Evolutionary conservation across 441 rosid genomes (phyloP).

Genomic region (Pelargonium cotyledonis): DNA sequence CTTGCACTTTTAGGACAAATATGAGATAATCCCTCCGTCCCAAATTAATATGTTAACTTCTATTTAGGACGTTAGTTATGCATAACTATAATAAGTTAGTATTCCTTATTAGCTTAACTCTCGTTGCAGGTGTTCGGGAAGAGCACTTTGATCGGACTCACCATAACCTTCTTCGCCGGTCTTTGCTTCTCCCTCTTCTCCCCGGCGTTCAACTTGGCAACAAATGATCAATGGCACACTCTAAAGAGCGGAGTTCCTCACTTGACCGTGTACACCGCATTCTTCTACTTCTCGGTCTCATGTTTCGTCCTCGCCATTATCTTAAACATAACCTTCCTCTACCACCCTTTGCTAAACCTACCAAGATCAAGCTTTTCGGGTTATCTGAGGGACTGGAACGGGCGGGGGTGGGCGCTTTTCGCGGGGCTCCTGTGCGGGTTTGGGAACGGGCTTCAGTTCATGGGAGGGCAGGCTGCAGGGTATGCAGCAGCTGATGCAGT

Average conservation of each 20-base stretch:
- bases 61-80: too few relatives aligned
- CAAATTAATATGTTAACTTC: too few relatives aligned
- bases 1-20: too few relatives aligned
- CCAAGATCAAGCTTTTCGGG: slow-evolving; percentile 63
- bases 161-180: slow-evolving; percentile 70
- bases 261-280: slow-evolving; percentile 69
- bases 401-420: slow-evolving; percentile 78
- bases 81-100: too few relatives aligned
- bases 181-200: slow-evolving; percentile 85
- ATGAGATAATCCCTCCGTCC: too few relatives aligned
- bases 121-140: slow-evolving; percentile 68
- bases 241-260: slow-evolving; percentile 68
- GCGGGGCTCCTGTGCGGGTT: slow-evolving; percentile 82
- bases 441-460: slow-evolving; percentile 82
- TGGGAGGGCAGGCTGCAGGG: slow-evolving; percentile 91
- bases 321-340: slow-evolving; percentile 59
- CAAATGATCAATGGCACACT: slow-evolving; percentile 81
- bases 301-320: slow-evolving; percentile 56
- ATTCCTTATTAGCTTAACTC: background rate
- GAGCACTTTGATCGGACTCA: slow-evolving; percentile 58
- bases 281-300: slow-evolving; percentile 77
- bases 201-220: slow-evolving; percentile 84
- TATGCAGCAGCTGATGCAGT: slow-evolving; percentile 86
- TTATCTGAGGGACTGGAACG: slow-evolving; percentile 67
- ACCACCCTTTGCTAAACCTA: slow-evolving; percentile 51